Evolutionary conservation across 2,329 filamentous ascomycete genomes (phyloP), one percentile per base, ranked within the genome.

Genomic region (Calycina marina): DNA sequence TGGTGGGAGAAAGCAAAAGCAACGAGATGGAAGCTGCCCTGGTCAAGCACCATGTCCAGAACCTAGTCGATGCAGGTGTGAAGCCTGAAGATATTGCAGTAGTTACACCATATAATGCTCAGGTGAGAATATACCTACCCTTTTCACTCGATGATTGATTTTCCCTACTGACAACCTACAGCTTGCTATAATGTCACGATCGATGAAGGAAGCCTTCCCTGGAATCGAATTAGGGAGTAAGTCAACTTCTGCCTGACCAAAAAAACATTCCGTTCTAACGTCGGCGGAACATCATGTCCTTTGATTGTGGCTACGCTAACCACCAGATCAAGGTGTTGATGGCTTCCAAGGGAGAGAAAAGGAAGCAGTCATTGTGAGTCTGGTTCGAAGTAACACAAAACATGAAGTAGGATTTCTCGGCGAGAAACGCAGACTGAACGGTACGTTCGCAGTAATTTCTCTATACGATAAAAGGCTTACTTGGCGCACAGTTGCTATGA

Each of bases 271-370:
- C n/a, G n/a, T n/a, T n/a, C n/a, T n/a, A n/a, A n/a, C n/a, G n/a
- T n/a, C n/a, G n/a, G n/a, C n/a, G n/a, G n/a, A n/a, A n/a, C n/a
- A n/a, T n/a, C n/a, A n/a, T n/a, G n/a, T n/a, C n/a, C n/a, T n/a
- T n/a, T n/a, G n/a, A n/a, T n/a, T n/a, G n/a, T n/a, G n/a, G n/a
- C n/a, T n/a, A n/a, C n/a, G n/a, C n/a, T n/a, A n/a, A n/a, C n/a
- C n/a, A n/a, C n/a, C n/a, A n/a, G n/a, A n/a, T n/a, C n/a, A n/a
- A n/a, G n/a, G 84, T 47, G 83, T 98, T 2, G 90, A 98, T 55
- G 90, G 88, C 2, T 98, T 98, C 53, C 90, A 98, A 56, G 90
- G 90, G 18, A 73, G 90, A 12, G 90, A 98, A 57, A 98, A 98
- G 57, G 90, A 98, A 56, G 90, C 83, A 2, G 77, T 98, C 11